These are phyloP conservation scores for Oryza meridionalis DNA, from an alignment of 176 grass and related monocot species.

Conservation along the genomic window DNA sequence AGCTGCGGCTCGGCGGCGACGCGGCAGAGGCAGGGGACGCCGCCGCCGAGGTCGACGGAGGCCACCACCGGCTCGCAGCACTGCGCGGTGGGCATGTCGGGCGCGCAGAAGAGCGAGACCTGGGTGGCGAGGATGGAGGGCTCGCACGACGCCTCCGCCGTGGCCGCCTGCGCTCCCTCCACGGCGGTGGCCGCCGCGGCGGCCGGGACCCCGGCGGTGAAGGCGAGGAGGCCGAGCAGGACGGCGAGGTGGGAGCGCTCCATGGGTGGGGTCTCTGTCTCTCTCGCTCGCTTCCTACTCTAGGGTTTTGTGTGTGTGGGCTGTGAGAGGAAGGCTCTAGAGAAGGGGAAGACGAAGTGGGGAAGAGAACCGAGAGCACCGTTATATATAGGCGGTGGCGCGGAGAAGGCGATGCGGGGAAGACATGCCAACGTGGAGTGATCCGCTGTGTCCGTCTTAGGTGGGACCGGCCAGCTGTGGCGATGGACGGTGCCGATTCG, in stretches of 20 bases:
- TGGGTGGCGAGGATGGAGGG: slow-evolving; percentile 32
- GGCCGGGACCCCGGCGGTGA: background rate
- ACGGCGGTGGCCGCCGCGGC: background rate
- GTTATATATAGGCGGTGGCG: slow-evolving; percentile 20
- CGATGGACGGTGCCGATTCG: background rate
- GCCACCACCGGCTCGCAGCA: slow-evolving; percentile 26
- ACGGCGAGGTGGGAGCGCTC: slow-evolving; percentile 9
- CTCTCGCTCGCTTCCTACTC: background rate
- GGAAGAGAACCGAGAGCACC: background rate
- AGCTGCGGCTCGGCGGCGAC: slow-evolving; percentile 37
- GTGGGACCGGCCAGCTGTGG: background rate
- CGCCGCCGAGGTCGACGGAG: slow-evolving; percentile 21
- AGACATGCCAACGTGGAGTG: background rate
- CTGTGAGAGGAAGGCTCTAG: background rate
- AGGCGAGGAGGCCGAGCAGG: background rate
- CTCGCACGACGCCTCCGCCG: background rate
- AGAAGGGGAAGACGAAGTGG: background rate
- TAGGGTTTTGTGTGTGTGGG: slow-evolving; percentile 8
- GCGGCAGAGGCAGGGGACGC: slow-evolving; percentile 39
- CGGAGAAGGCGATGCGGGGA: background rate
- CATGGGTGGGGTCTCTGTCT: background rate
- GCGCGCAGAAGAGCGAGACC: slow-evolving; percentile 14
- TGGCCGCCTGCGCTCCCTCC: background rate
- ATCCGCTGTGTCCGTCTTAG: background rate
- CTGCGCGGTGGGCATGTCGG: slow-evolving; percentile 30